phyloP scores from a whole-genome alignment of 164 flowering plant species.

The Vitis amurensis region DNA sequence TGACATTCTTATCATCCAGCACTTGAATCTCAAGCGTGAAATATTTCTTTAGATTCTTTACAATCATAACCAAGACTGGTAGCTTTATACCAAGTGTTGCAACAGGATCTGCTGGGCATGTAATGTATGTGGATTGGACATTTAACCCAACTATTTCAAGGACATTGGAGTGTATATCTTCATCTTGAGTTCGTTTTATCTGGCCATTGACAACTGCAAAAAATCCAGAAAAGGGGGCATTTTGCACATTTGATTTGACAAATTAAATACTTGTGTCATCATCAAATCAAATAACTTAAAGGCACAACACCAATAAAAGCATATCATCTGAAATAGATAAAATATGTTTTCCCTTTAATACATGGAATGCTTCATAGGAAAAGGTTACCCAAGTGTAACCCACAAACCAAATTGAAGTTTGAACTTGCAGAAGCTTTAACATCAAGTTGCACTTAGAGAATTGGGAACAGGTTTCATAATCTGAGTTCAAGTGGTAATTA shows the following conservation, averaged over 20 bases:
- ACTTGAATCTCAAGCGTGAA: conserved; percentile 98
- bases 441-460: no score
- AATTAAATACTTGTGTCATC: background rate
- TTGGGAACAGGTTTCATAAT: no score
- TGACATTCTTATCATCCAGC: conserved; percentile 98
- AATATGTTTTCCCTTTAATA: background rate
- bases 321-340: background rate
- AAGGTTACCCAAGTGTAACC: no score
- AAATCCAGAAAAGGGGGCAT: conserved; percentile 10
- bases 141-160: conserved; percentile 90
- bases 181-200: conserved; percentile 87
- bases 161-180: conserved; percentile 95
- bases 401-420: no score
- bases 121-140: conserved; percentile 87
- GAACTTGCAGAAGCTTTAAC: no score
- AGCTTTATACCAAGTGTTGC: conserved; percentile 98
- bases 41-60: conserved; percentile 89
- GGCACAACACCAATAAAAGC: background rate
- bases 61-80: conserved; percentile 87
- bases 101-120: conserved; percentile 92
- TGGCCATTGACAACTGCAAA: conserved; percentile 86
- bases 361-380: no score
- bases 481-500: no score
- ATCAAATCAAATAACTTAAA: background rate
- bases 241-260: conserved; percentile 1